Evolutionary conservation across 2,329 filamentous ascomycete species (phyloP), one percentile per base, ranked within the genome.

Genomic region (Tympanopsis confertula): DNA sequence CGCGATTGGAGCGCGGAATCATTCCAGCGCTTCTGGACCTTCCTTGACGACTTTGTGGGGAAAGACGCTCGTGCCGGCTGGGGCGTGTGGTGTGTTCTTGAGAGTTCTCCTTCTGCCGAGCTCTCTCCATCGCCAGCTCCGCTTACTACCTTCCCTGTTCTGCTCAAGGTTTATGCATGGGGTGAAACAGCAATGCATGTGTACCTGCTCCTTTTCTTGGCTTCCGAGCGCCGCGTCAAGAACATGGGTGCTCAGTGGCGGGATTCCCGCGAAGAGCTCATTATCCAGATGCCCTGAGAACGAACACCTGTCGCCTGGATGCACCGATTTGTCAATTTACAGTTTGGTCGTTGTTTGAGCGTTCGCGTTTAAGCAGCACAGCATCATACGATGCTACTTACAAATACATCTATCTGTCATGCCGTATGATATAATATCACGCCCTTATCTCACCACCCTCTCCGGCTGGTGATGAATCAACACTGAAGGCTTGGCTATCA

Each of bases 191-290:
- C 30, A 18, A 10, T 17, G 7, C 30, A 33, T 15, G 17, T 33
- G 10, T 33, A 33, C 17, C 30, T 33, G 30, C 15, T 33, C 10
- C 30, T 33, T 7, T 33, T 10, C 15, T 17, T 33, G 7, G 30
- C 30, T 18, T 12, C 10, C 15, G 30, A 33, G 15, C 30, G 30
- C 7, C 12, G 30, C 7, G 17, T 33, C 15, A 10, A 15, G 12
- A 17, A 17, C 10, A 33, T 33, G 30, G 30, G 30, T 18, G 30
- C 30, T 10, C 30, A 33, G 30, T 33, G 30, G 30, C 30, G 30
- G 7, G 30, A 33, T 18, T 10, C 12, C 10, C 15, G 10, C 30
- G 30, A 33, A 7, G 30, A 17, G 15, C 10, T 33, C 7, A 15
- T 33, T 18, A 33, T 33, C 17, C 12, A 33, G 30, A 33, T 33